Evolutionary conservation across 2,329 filamentous ascomycete species (phyloP), one percentile per base, ranked within the genome.

Genomic region (Colletotrichum eleusines): DNA sequence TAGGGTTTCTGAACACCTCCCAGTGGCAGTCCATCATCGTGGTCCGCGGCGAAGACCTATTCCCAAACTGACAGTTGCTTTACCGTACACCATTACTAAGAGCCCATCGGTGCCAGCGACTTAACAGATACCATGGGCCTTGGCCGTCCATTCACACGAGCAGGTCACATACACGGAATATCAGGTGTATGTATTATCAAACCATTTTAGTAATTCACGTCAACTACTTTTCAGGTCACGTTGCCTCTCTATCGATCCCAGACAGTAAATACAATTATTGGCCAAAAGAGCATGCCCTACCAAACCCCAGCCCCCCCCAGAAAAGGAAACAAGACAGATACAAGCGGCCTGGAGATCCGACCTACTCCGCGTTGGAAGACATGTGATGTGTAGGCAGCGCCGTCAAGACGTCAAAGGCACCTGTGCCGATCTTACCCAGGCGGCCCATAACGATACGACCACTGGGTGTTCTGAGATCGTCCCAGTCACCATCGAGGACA

Each of bases 361-460:
- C 38, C 57, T 44, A 73, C 23, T 73, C 72, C 14, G 55, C 51
- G 11, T 66, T 61, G 38, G 72, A 71, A 5, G 63, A 42, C 50
- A 66, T 80, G 70, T 88, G 85, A 76, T 84, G 83, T 67, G 86
- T 87, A 26, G 88, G 87, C 69, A 90, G 83, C 69, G 82, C 83
- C 5, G 89, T 90, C 77, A 98, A 85, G 53, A 99, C 91, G 83
- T 98, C 95, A 81, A 98, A 98, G 26, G 92, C 89, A 48, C 96
- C 96, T 1, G 96, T 99, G 60, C 96, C 96, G 71, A 97, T 90
- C 74, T 89, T 92, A 59, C 94, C 92, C 71, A 96, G 85, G 77
- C 90, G 89, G 20, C 97, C 96, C 78, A 96, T 91, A 59, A 98
- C 95, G 76, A 99, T 93, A 70, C 95, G 89, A 73, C 93, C 91